Base-by-base conservation (phyloP, 2,329 filamentous ascomycete species). In the Microdochium trichocladiopsis region DNA sequence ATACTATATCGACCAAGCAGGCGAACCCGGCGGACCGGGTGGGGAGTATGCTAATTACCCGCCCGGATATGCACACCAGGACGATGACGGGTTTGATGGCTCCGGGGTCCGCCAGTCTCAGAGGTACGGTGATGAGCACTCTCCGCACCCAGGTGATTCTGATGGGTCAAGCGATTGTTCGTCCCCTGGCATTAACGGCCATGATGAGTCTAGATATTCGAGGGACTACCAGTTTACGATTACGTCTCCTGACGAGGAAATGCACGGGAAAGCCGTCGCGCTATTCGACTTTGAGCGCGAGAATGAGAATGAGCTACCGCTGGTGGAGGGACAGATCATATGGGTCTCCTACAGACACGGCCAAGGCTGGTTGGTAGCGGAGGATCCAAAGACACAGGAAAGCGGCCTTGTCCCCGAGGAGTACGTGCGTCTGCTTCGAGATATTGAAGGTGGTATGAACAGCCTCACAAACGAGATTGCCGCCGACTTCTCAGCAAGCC, bases 331-430 rank as follows among this genome's bases (percentile, higher is more conserved):
- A 5, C 94, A 99, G 65, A 90, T 96, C 53, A 96, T 99, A 52
- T 88, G 94, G 76, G 92, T 99, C 23, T 95, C 90, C 16, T 99
- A 97, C 68, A 82, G 94, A 45, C 92, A 97, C 65, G 93, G 93
- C 16, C 91, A 97, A 70, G 94, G 94, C 52, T 99, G 94, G 94
- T 78, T 99, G 50, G 94, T 99, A 23, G 94, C 94, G 3, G 90
- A 96, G 71, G 94, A 99, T 63, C 92, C 93, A 12, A 92, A 90
- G 68, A 96, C 91, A 1, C 90, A 84, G 58, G 94, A 99, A 71
- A 95, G 90, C 63, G 94, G 94, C 1, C 78, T 99, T 33, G 94
- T 99, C 2, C 94, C 94, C 0, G 94, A 99, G 69, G 92, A 95
- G 69, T 99, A 97, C 65, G 94, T 99, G 43, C 85, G 94, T 16